phyloP scores from a whole-genome alignment of 306 rosid genomes.

The Sindora glabra region DNA sequence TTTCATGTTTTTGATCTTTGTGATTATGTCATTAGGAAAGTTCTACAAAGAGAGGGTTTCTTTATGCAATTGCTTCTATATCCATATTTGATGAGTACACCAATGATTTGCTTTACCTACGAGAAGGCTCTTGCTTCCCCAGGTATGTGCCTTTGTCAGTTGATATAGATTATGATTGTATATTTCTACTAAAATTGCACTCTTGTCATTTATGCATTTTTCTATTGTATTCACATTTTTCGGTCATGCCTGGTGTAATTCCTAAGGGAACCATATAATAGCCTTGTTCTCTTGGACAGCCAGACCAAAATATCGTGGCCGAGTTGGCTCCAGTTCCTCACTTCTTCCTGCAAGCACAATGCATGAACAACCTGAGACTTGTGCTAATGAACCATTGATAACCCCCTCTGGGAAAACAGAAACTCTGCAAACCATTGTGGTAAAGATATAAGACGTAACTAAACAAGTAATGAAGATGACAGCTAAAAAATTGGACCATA shows the following conservation, averaged over 20 bases:
- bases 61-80: conserved; percentile 16
- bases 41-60: conserved; percentile 5
- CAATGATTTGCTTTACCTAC: conserved; percentile 17
- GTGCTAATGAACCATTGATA: neutral
- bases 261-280: neutral
- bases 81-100: conserved; percentile 17
- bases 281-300: neutral
- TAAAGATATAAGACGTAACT: neutral
- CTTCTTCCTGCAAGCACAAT: neutral
- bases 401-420: neutral
- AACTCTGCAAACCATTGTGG: conserved; percentile 5
- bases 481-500: conserved; percentile 8
- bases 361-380: neutral
- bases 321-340: neutral
- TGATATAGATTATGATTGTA: neutral
- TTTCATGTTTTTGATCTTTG: neutral
- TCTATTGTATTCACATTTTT: neutral
- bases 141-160: neutral
- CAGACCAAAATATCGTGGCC: conserved; percentile 12
- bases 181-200: neutral
- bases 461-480: conserved; percentile 19
- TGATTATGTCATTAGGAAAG: neutral
- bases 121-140: conserved; percentile 22
- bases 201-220: too few relatives aligned
- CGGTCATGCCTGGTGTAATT: neutral